Percentiles rank a stretch among this genome's conserved stretches.
Evolutionary conservation across 306 rosid genomes (phyloP).

Genomic region (Cucumis hystrix): DNA sequence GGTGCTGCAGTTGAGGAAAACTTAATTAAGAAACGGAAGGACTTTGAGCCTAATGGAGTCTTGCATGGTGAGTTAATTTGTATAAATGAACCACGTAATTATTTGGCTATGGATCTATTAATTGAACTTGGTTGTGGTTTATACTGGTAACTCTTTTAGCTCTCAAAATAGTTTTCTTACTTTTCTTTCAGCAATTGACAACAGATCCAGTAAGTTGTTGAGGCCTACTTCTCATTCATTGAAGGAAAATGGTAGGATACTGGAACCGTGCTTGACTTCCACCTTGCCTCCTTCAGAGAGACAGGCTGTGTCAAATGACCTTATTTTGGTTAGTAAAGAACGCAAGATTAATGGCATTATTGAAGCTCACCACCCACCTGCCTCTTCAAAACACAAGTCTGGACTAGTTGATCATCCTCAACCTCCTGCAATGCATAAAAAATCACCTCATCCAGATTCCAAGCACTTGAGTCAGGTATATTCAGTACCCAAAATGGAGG

Average conservation of each 20-base stretch:
- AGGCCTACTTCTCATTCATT: conserved; percentile 27
- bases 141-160: conserved; percentile 19
- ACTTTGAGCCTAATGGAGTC: conserved; percentile 63
- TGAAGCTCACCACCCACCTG: conserved; percentile 28
- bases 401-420: conserved; percentile 21
- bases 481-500: conserved; percentile 52
- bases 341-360: conserved; percentile 47
- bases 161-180: conserved; percentile 22
- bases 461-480: conserved; percentile 50
- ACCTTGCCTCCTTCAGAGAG: conserved; percentile 26
- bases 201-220: conserved; percentile 56
- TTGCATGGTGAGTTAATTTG: conserved; percentile 65
- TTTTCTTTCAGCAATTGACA: conserved; percentile 59
- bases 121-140: conserved; percentile 8
- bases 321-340: conserved; percentile 38
- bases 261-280: conserved; percentile 47
- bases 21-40: conserved; percentile 62
- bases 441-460: conserved; percentile 67
- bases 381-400: conserved; percentile 18
- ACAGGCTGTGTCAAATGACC: conserved; percentile 22
- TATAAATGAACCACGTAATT: conserved; percentile 11
- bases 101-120: conserved; percentile 15
- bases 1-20: conserved; percentile 32
- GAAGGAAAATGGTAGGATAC: conserved; percentile 54
- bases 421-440: conserved; percentile 20